Evolutionary conservation across 2,329 filamentous ascomycete species (phyloP).

Genomic region (Epichloe amarillans): DNA sequence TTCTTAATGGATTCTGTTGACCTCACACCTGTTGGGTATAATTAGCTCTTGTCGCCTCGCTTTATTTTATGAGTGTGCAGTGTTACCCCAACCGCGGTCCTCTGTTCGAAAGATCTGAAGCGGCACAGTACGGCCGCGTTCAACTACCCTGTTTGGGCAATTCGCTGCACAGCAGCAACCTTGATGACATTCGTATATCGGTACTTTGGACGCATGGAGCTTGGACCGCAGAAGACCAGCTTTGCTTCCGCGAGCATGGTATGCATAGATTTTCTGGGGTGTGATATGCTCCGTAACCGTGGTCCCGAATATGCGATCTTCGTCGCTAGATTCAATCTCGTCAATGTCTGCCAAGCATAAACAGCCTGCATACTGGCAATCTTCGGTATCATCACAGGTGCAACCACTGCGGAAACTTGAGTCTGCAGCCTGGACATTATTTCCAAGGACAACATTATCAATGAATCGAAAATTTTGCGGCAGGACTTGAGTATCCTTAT

Average conservation of each 20-base stretch:
- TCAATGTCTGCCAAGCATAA: constrained; percentile 54
- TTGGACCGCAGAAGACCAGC: constrained; percentile 38
- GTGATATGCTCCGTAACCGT: constrained; percentile 14
- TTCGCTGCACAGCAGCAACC: constrained; percentile 49
- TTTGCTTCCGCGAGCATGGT: constrained; percentile 41
- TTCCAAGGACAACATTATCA: constrained; percentile 41
- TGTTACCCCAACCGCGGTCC: constrained; percentile 61
- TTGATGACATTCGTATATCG: constrained; percentile 71
- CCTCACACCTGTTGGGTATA: constrained; percentile 39
- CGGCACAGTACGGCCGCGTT: constrained; percentile 55
- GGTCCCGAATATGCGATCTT: constrained; percentile 10
- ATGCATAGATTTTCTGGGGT: constrained; percentile 41
- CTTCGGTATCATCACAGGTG: constrained; percentile 44
- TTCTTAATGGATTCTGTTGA: constrained; percentile 49
- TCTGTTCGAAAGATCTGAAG: constrained; percentile 65
- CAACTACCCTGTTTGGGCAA: constrained; percentile 67
- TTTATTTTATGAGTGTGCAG: neutral
- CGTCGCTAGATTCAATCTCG: constrained; percentile 5
- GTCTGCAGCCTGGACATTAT: constrained; percentile 46
- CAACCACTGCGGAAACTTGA: constrained; percentile 57
- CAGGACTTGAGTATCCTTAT: constrained; percentile 39
- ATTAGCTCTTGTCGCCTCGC: neutral
- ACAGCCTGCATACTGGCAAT: constrained; percentile 56
- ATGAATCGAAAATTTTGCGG: constrained; percentile 59
- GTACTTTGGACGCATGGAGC: constrained; percentile 38